Percentiles rank a stretch among this genome's conserved stretches.
phyloP scores from a whole-genome alignment of 2,329 filamentous ascomycete genomes.

The Lachnellula subtilissima region DNA sequence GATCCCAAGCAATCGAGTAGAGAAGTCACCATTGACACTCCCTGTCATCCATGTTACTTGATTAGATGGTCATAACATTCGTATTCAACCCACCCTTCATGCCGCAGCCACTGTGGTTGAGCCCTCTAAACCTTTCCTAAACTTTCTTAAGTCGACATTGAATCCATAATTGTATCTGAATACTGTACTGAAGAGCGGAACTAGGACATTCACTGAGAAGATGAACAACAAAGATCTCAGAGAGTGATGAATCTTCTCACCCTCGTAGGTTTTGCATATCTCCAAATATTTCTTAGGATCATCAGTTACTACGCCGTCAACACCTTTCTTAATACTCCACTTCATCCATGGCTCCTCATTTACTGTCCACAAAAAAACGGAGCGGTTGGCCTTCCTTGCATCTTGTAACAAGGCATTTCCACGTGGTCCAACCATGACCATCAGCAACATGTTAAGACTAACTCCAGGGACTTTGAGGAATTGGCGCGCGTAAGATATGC shows the following conservation, averaged over 20 bases:
- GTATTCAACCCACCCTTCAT: background rate
- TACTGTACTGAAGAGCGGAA: constrained; percentile 15
- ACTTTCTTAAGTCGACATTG: constrained; percentile 10
- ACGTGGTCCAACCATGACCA: constrained; percentile 61
- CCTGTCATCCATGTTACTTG: no score
- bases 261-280: constrained; percentile 42
- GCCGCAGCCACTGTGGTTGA: background rate
- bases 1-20: background rate
- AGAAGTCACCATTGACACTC: background rate
- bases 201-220: constrained; percentile 19
- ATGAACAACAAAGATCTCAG: constrained; percentile 12
- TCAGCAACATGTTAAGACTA: constrained; percentile 73
- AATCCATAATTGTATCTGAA: constrained; percentile 21
- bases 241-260: constrained; percentile 16
- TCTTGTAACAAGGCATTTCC: constrained; percentile 63
- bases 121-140: constrained; percentile 7
- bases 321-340: constrained; percentile 61
- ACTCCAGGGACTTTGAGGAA: constrained; percentile 65
- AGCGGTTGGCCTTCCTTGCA: constrained; percentile 49
- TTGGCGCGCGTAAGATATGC: constrained; percentile 55
- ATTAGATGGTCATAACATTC: background rate
- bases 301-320: constrained; percentile 85
- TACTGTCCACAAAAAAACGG: constrained; percentile 80
- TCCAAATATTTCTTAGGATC: constrained; percentile 66
- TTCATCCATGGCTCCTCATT: constrained; percentile 76